A percentile compares a stretch with the other conserved stretches of the same genome.
Conservation (phyloP, 140 eudicot genomes). For the Stevia rebaudiana region DNA sequence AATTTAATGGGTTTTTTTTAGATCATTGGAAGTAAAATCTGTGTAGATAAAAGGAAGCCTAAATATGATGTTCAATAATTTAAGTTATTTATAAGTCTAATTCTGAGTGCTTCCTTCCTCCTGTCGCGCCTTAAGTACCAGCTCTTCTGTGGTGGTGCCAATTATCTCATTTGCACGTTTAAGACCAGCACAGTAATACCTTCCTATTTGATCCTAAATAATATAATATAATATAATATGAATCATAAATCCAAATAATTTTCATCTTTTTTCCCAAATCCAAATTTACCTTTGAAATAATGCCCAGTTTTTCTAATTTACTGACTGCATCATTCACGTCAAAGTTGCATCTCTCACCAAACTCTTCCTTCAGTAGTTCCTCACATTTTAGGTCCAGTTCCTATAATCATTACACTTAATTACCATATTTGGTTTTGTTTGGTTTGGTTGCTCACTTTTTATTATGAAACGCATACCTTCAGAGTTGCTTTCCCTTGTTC, state of each 20-base stretch:
- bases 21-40: not conserved
- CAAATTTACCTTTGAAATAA: constrained; percentile 63
- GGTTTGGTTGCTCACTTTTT: not conserved
- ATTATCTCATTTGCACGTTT: constrained; percentile 60
- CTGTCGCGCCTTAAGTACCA: constrained; percentile 73
- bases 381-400: constrained; percentile 80
- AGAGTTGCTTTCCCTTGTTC: constrained; percentile 91
- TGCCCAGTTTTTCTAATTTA: constrained; percentile 79
- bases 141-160: constrained; percentile 94
- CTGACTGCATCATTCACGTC: constrained; percentile 89
- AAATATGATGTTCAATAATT: not conserved
- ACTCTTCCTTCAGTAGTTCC: constrained; percentile 73
- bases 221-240: no score
- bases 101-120: constrained; percentile 36
- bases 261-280: no score
- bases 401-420: constrained; percentile 23
- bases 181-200: constrained; percentile 66
- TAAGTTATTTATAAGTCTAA: no score
- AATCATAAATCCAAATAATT: not conserved
- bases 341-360: constrained; percentile 74
- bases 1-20: no score
- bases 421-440: not conserved
- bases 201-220: constrained; percentile 75
- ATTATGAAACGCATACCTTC: constrained; percentile 66
- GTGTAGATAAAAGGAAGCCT: not conserved